Evolutionary conservation across 768 basidiomycete genomes (phyloP), one percentile per base, ranked within the genome.

Genomic region (Trametes meyenii): DNA sequence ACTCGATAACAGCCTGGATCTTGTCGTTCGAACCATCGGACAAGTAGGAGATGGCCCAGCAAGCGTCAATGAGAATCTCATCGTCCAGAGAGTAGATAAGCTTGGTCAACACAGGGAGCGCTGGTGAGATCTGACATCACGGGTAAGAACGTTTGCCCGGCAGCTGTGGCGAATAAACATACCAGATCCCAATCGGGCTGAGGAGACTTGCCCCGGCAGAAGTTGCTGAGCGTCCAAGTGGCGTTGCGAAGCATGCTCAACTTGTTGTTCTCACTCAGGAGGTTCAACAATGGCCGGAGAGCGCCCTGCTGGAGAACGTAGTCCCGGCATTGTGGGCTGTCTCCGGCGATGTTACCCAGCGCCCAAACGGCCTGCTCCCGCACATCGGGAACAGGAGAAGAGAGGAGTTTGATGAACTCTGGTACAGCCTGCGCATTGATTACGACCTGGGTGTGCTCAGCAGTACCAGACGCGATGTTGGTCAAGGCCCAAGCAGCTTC

Each of bases 291-390:
- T n/a, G 97, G 97, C 58, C 94, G 83, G 63, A 99, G 80, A 35
- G 97, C 96, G 62, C 95, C 95, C 72, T 92, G 87, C 71, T 93
- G 88, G 52, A 99, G 85, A 54, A 98, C 97, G 69, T 95, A 96
- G 73, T 99, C 97, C 70, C 97, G 81, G 83, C 97, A 99, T 72
- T 91, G 87, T 21, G 97, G 97, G 66, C 94, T 96, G 76, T 99
- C 97, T 62, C 97, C 97, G 55, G 97, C 97, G 66, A 99, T 98
- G 78, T 99, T 99, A 60, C 97, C 97, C 62, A 99, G 83, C 21
- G 97, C 97, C 97, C 96, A 99, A 24, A 99, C 97, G 24, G 97
- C 97, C 77, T 99, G 97, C 78, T 99, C 97, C 62, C 96, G 89
- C 63, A 99, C 97, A 77, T 99, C 97, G 61, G 95, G 82, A 39